Evolutionary conservation across 2,329 filamentous ascomycete genomes (phyloP).

Genomic region (Incumbomyces delicatus): DNA sequence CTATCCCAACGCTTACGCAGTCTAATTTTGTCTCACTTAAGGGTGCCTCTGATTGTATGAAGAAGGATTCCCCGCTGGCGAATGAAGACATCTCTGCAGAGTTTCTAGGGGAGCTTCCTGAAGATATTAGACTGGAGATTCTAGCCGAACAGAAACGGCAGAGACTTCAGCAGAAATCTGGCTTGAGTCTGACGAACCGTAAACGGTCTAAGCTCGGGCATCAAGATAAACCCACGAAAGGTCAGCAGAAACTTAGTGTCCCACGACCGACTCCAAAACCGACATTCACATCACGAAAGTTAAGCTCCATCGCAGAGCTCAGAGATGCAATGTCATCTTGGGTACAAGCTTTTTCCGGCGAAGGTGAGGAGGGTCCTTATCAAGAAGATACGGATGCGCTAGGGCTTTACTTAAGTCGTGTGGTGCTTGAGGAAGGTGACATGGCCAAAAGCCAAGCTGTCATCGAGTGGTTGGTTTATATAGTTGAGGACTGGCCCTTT

Average conservation of each 20-base stretch:
- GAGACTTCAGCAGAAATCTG: constrained; percentile 49
- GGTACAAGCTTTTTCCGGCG: constrained; percentile 59
- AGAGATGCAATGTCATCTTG: constrained; percentile 66
- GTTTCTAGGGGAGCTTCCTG: constrained; percentile 73
- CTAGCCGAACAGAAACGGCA: constrained; percentile 60
- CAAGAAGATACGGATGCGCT: constrained; percentile 66
- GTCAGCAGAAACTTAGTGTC: constrained; percentile 34
- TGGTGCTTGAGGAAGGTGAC: constrained; percentile 67
- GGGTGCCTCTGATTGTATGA: constrained; percentile 21
- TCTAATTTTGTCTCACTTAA: constrained; percentile 53
- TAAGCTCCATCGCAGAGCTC: constrained; percentile 52
- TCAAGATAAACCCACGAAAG: constrained; percentile 11
- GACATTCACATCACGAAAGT: constrained; percentile 52
- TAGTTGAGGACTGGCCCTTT: constrained; percentile 31
- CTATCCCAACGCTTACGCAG: constrained; percentile 56
- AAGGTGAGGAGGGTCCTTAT: constrained; percentile 80
- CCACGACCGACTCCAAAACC: constrained; percentile 44
- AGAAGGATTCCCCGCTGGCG: constrained; percentile 11
- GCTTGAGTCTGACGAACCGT: constrained; percentile 34
- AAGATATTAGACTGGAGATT: constrained; percentile 69
- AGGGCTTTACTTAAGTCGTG: constrained; percentile 58
- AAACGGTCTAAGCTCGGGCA: constrained; percentile 19
- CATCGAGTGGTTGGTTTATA: constrained; percentile 52
- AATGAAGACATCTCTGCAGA: constrained; percentile 48
- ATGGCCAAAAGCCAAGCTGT: constrained; percentile 63